Percentiles rank a stretch among this genome's conserved stretches.
Evolutionary conservation across 2,329 filamentous ascomycete species (phyloP).

Genomic region (Sporothrix humicola): DNA sequence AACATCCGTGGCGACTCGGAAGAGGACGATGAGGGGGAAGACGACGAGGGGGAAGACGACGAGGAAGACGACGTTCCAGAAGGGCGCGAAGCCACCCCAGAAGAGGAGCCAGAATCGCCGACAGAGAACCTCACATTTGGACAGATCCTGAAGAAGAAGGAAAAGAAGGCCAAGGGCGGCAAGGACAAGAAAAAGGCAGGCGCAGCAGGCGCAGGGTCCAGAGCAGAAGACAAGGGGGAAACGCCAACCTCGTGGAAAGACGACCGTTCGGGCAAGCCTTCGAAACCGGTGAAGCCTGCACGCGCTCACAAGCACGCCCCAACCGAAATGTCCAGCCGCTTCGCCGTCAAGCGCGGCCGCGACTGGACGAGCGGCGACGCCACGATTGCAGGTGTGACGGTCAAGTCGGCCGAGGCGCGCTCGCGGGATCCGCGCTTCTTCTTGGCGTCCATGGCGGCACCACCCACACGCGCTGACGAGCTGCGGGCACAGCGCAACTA

Average conservation of each 20-base stretch:
- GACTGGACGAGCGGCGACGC: conserved; percentile 47
- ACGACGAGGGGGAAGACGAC: conserved; percentile 12
- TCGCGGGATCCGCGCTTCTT: conserved; percentile 89
- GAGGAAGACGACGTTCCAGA: conserved; percentile 9
- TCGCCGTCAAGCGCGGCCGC: conserved; percentile 80
- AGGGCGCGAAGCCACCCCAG: conserved; percentile 32
- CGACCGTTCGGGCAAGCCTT: conserved; percentile 45
- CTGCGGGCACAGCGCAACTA: conserved; percentile 73
- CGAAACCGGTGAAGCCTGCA: conserved; percentile 41
- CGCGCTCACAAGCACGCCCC: conserved; percentile 84
- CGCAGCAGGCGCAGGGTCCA: not conserved
- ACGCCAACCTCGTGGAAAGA: conserved; percentile 36
- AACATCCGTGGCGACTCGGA: conserved; percentile 35
- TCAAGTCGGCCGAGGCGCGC: conserved; percentile 52
- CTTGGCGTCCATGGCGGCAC: conserved; percentile 58
- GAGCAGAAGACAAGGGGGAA: not conserved
- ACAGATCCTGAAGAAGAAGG: conserved; percentile 33
- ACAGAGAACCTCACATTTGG: conserved; percentile 34
- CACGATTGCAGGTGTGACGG: conserved; percentile 52
- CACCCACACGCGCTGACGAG: conserved; percentile 53
- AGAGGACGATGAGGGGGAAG: conserved; percentile 45
- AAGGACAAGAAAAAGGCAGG: not conserved
- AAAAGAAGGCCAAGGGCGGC: conserved; percentile 24
- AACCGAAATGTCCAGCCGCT: conserved; percentile 79
- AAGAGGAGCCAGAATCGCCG: conserved; percentile 30